Conservation (phyloP, 2,329 filamentous ascomycete genomes). For the Diaporthe batatas region DNA sequence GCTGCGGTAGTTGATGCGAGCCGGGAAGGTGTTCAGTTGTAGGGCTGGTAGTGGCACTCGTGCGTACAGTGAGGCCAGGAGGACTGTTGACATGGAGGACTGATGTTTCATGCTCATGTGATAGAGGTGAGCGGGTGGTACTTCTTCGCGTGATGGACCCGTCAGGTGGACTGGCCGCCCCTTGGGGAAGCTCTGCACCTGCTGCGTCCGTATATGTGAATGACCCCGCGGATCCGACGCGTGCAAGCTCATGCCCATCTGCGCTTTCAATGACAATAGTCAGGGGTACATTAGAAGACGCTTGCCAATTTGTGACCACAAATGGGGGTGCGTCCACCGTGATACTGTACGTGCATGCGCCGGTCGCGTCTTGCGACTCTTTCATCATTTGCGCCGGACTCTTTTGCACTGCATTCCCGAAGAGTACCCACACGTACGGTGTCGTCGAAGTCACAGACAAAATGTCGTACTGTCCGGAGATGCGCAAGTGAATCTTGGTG, state of each 20-base stretch:
- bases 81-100: slow-evolving; percentile 53
- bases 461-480: slow-evolving; percentile 82
- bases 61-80: slow-evolving; percentile 51
- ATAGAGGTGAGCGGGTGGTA: slow-evolving; percentile 40
- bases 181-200: slow-evolving; percentile 46
- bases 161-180: slow-evolving; percentile 54
- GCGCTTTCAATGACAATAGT: slow-evolving; percentile 66
- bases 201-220: slow-evolving; percentile 56
- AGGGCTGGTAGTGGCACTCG: slow-evolving; percentile 50
- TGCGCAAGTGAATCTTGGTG: slow-evolving; percentile 79
- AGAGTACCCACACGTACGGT: slow-evolving; percentile 75
- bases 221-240: slow-evolving; percentile 59
- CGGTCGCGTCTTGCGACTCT: slow-evolving; percentile 67
- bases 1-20: slow-evolving; percentile 43
- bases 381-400: slow-evolving; percentile 77
- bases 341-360: slow-evolving; percentile 78
- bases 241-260: slow-evolving; percentile 66
- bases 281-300: slow-evolving; percentile 65
- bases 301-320: slow-evolving; percentile 63
- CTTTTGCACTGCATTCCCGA: slow-evolving; percentile 76
- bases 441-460: slow-evolving; percentile 66
- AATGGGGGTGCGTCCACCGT: slow-evolving; percentile 77
- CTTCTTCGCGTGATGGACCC: slow-evolving; percentile 44
- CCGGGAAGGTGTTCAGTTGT: slow-evolving; percentile 46
- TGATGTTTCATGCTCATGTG: slow-evolving; percentile 43